Evolutionary conservation across 768 basidiomycete genomes (phyloP), one percentile per base, ranked within the genome.

Genomic region (Suillus plorans): DNA sequence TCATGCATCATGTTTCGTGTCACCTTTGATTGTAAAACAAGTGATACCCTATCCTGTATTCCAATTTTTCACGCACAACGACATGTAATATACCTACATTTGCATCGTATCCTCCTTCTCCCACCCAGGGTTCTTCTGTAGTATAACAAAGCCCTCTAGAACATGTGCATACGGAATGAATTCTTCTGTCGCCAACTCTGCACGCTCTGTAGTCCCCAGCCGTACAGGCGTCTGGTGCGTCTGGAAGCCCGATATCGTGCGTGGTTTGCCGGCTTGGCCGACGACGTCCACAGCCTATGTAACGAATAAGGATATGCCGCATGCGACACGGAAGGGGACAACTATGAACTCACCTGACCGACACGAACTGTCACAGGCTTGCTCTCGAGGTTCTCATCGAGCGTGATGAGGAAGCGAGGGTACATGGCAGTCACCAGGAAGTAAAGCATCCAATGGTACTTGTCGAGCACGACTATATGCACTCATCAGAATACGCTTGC

Each of bases 391-490:
- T 95, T 86, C 78, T 99, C 97, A 78, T 97, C 89, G 22, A 99
- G 87, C 0, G 96, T 97, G 77, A 99, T 98, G 72, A 99, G 79
- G 91, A 99, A 98, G 63, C 96, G 89, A 42, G 97, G 97, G 80
- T 94, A 97, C 97, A 99, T 99, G 65, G 95, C 92, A 2, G 95
- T 90, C 7, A 89, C 89, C 36, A 99, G 85, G 86, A 96, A 95
- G 81, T 93, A 99, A 63, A 99, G 80, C 95, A 98, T 97, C 97
- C 97, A 99, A 78, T 99, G 97, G 69, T 93, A 91, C 77, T 90
- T 96, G 74, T 96, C 94, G 20, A 99, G 86, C 2, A 99, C 82
- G 74, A 99, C 96, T 97, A 66, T 20, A n/a, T 66, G 5, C 22
- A 47, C 58, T 61, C 14, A 63, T 37, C 39, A 45, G 55, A 34